Evolutionary conservation across 2,329 filamentous ascomycete species (phyloP), one percentile per base, ranked within the genome.

Genomic region (Penicillium sp.): DNA sequence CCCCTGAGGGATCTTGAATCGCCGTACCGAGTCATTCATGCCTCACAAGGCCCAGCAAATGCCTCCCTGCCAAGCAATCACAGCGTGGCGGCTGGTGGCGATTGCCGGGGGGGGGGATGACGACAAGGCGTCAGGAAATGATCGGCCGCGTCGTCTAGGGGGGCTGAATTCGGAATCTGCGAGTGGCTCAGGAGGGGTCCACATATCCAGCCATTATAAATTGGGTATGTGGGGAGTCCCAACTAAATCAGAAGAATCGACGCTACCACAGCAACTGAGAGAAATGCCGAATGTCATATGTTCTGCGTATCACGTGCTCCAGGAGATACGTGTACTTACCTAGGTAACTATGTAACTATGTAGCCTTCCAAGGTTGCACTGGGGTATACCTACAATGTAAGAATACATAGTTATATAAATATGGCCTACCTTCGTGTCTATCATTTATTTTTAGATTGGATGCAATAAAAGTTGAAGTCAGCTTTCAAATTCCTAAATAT

Each of bases 61-160:
- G 16, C 40, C 16, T 45, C 21, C 27, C 31, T 11, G 44, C 51
- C 50, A 57, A 58, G 53, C 21, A 36, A 51, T 43, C 39, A 40
- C 21, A 43, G 38, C n/a, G 53, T 57, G 38, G 43, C 57, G 39
- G 36, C 57, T 25, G 44, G 33, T 45, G 51, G 55, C 40, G 57
- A 55, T 47, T 57, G 55, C 53, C 60, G 60, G 46, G 27, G 31
- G 46, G 27, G 31, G 5, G 7, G 29, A 60, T 65, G 62, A 63
- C 62, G 60, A 62, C 47, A 55, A 44, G 60, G 57, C 56, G 56
- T 40, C 54, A 52, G 53, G 45, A 50, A 59, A 59, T 33, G 58
- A 60, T 63, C 60, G 60, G 54, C 58, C 54, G 43, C 55, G 51
- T 57, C 38, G 43, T n/a, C 25, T 44, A 57, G 55, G 61, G 61